A percentile compares a stretch with the other conserved stretches of the same genome.
Conservation (phyloP, 768 basidiomycete species). For the Suillus spraguei region DNA sequence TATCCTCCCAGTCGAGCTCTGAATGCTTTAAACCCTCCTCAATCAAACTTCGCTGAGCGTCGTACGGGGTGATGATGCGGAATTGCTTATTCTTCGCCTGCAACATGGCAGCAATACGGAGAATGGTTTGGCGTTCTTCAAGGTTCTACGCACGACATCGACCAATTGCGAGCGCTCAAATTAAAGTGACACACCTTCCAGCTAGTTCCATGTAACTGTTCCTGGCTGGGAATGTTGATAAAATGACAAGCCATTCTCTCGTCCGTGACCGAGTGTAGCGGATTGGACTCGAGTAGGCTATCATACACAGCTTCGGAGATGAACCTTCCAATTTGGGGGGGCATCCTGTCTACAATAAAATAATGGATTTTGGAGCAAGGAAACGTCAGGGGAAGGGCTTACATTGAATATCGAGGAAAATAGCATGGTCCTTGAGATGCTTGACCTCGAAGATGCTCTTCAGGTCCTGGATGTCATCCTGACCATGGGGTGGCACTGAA, state of each 20-base stretch:
- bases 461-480: constrained; percentile 64
- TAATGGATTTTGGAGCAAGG: constrained; percentile 11
- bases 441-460: constrained; percentile 79
- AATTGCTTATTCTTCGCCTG: constrained; percentile 51
- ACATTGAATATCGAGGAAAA: constrained; percentile 81
- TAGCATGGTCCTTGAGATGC: constrained; percentile 50
- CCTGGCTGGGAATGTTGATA: constrained; percentile 54
- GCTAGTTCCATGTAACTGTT: constrained; percentile 39
- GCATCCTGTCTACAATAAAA: constrained; percentile 71
- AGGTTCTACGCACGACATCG: constrained; percentile 49
- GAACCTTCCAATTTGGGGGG: constrained; percentile 72
- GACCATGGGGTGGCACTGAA: constrained; percentile 79
- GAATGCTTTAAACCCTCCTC: constrained; percentile 54
- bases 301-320: constrained; percentile 73
- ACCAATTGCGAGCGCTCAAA: constrained; percentile 4
- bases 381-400: constrained; percentile 25
- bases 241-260: constrained; percentile 58
- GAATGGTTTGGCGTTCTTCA: constrained; percentile 54
- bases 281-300: constrained; percentile 54
- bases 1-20: constrained; percentile 64
- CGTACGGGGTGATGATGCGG: constrained; percentile 82
- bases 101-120: constrained; percentile 60
- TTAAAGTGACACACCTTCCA: constrained; percentile 35
- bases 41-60: constrained; percentile 63
- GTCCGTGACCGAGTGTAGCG: constrained; percentile 49